Percentiles rank a stretch among this genome's conserved stretches.
Evolutionary conservation across 208 protist genomes (phyloP).

Genomic region (Wallacemonas sp.): DNA sequence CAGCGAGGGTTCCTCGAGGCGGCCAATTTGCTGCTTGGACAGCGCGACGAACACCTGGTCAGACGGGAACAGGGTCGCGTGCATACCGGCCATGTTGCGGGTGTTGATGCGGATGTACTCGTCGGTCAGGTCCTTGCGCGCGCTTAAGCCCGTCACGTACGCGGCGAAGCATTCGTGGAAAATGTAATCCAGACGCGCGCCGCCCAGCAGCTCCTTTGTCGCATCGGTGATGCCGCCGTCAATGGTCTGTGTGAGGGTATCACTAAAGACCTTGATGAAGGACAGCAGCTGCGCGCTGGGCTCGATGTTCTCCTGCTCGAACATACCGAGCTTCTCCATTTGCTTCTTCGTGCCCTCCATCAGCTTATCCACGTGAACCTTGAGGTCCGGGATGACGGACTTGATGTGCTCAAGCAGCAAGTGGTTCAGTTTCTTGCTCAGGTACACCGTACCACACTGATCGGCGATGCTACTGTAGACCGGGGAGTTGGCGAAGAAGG

Average conservation of each 20-base stretch:
- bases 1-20: slow-evolving; percentile 93
- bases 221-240: slow-evolving; percentile 92
- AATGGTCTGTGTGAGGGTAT: slow-evolving; percentile 91
- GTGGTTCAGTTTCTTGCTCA: slow-evolving; percentile 89
- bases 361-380: slow-evolving; percentile 87
- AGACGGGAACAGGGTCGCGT: slow-evolving; percentile 96
- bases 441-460: slow-evolving; percentile 85
- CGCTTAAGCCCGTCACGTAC: slow-evolving; percentile 86
- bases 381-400: slow-evolving; percentile 93
- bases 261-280: slow-evolving; percentile 88
- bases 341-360: slow-evolving; percentile 81
- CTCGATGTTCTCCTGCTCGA: slow-evolving; percentile 79
- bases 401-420: slow-evolving; percentile 97
- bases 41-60: slow-evolving; percentile 96
- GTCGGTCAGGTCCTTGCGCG: slow-evolving; percentile 91
- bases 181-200: slow-evolving; percentile 96
- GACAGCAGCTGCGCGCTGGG: slow-evolving; percentile 81
- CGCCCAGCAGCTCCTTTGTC: slow-evolving; percentile 93
- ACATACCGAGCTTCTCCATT: slow-evolving; percentile 90
- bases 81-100: slow-evolving; percentile 96
- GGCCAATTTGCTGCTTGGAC: slow-evolving; percentile 93
- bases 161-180: slow-evolving; percentile 94
- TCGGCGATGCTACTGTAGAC: slow-evolving; percentile 89
- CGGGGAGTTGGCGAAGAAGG: slow-evolving; percentile 94
- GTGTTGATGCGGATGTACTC: slow-evolving; percentile 96